Evolutionary conservation across 169 alveolate genomes (phyloP).

Genomic region (Plasmodium knowlesi): DNA sequence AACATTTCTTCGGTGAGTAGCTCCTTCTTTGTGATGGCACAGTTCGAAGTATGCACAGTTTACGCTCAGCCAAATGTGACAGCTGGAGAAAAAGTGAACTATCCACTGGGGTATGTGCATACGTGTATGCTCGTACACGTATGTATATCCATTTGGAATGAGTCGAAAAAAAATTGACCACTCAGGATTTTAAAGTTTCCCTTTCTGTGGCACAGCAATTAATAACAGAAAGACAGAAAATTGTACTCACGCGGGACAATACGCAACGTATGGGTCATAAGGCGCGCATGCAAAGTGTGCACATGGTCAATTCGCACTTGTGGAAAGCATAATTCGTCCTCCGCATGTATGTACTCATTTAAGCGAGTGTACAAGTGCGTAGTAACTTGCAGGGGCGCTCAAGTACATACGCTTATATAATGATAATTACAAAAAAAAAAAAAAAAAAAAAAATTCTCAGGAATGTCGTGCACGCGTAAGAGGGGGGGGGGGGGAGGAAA

Average conservation of each 20-base stretch:
- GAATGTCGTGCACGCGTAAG: not conserved
- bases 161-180: not conserved
- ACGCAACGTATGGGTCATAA: conserved; percentile 4
- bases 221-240: not conserved
- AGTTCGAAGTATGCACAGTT: not conserved
- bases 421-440: not conserved
- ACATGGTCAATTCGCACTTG: not conserved
- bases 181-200: not conserved
- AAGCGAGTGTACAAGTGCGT: not conserved
- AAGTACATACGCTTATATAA: not conserved
- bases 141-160: not conserved
- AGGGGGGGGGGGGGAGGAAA: not conserved
- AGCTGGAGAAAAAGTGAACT: not conserved
- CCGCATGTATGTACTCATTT: not conserved
- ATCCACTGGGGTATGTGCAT: not conserved
- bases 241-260: not conserved
- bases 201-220: not conserved
- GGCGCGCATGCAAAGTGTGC: not conserved
- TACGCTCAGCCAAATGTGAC: not conserved
- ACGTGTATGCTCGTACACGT: not conserved
- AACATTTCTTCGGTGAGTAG: not conserved
- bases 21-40: not conserved
- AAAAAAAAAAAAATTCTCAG: not conserved
- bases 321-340: not conserved
- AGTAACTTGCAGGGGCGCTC: not conserved